phyloP scores from a whole-genome alignment of 305 asterid genomes.

The Fraxinus platypoda region DNA sequence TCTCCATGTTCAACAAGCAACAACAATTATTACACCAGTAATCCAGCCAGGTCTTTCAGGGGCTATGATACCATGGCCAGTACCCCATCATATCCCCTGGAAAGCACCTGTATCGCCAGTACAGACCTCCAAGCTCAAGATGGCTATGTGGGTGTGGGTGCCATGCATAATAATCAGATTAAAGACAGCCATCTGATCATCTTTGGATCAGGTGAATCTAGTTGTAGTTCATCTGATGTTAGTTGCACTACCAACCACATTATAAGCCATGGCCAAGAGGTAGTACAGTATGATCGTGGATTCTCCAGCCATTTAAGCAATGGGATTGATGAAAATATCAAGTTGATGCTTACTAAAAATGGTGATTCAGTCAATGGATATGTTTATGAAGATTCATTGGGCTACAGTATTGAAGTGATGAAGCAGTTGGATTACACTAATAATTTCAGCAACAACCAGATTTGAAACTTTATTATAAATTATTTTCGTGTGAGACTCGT shows the following conservation, averaged over 20 bases:
- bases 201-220: background rate
- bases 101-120: background rate
- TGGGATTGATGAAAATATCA: background rate
- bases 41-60: background rate
- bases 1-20: background rate
- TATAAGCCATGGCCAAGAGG: background rate
- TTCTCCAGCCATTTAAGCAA: background rate
- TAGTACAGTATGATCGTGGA: background rate
- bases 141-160: background rate
- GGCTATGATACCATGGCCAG: background rate
- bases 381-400: background rate
- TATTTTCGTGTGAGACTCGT: too few species aligned
- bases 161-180: slow-evolving; percentile 8
- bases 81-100: background rate
- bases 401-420: background rate
- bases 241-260: background rate
- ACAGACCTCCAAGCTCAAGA: background rate
- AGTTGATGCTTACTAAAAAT: background rate
- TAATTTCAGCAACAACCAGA: background rate
- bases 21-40: background rate
- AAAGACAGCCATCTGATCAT: background rate
- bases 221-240: background rate
- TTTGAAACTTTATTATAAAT: too few species aligned
- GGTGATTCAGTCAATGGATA: background rate
- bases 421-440: background rate